Evolutionary conservation across 169 alveolate species (phyloP).

Genomic region (Plasmodium falciparum): DNA sequence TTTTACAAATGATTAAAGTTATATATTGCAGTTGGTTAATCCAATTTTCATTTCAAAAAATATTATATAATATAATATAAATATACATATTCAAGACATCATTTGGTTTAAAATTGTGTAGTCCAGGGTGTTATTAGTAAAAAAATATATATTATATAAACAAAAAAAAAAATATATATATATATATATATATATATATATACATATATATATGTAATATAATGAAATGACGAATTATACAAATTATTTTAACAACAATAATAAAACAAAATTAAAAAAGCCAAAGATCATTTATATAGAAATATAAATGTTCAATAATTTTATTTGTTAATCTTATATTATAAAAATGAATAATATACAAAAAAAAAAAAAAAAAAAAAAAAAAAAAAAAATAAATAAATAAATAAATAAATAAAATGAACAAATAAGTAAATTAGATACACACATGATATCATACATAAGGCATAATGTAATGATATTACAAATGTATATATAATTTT

Average conservation of each 20-base stretch:
- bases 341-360: not conserved
- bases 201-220: too few species aligned
- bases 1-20: too few species aligned
- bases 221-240: slow-evolving; percentile 20
- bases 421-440: too few species aligned
- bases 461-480: not conserved
- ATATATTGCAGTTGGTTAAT: too few species aligned
- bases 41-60: too few species aligned
- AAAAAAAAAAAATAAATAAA: not conserved
- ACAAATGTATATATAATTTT: not conserved
- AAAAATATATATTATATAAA: slow-evolving; percentile 18
- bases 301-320: slow-evolving; percentile 4
- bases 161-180: slow-evolving; percentile 4
- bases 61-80: too few species aligned
- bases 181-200: too few species aligned
- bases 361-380: slow-evolving; percentile 1
- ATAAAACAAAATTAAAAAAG: slow-evolving; percentile 76
- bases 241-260: slow-evolving; percentile 49
- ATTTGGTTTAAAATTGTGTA: slow-evolving; percentile 16
- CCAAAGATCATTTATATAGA: slow-evolving; percentile 23
- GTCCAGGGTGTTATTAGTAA: slow-evolving; percentile 4
- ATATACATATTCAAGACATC: too few species aligned
- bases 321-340: not conserved
- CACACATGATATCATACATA: too few species aligned
- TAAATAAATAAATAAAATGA: not conserved